Evolutionary conservation across 768 basidiomycete species (phyloP).

Genomic region (Hirschioporus abietinus): DNA sequence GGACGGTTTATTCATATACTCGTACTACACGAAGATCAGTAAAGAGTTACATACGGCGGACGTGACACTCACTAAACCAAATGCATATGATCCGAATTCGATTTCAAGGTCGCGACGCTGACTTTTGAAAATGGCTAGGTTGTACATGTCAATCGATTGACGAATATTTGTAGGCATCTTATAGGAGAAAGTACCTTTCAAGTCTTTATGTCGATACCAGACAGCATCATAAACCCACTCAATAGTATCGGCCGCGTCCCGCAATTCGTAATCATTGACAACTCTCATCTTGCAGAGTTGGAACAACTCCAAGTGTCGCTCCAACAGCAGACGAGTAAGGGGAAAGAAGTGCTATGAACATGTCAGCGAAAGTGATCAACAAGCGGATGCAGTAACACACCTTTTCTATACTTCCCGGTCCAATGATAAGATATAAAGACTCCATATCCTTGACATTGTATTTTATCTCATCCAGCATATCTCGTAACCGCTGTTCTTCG

Average conservation of each 20-base stretch:
- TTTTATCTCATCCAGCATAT: constrained; percentile 23
- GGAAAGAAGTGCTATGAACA: constrained; percentile 28
- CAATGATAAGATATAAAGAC: constrained; percentile 24
- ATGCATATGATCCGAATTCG: constrained; percentile 23
- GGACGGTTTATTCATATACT: background rate
- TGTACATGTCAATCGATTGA: background rate
- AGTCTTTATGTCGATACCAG: constrained; percentile 18
- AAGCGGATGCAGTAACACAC: constrained; percentile 14
- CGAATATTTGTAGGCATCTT: background rate
- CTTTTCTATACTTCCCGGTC: constrained; percentile 29
- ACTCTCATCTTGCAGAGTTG: constrained; percentile 21
- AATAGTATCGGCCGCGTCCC: constrained; percentile 19
- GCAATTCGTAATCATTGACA: constrained; percentile 24
- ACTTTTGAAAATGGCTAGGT: constrained; percentile 23
- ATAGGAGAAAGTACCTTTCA: constrained; percentile 19
- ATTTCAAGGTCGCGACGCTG: constrained; percentile 20
- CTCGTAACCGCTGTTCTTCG: constrained; percentile 23
- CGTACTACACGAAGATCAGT: background rate
- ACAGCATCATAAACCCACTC: constrained; percentile 17
- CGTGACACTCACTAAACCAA: constrained; percentile 21
- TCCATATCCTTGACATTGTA: constrained; percentile 29
- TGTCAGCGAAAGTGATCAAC: background rate
- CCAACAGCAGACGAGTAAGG: constrained; percentile 29
- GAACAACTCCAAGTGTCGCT: constrained; percentile 29
- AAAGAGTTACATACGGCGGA: background rate